Base-by-base conservation (phyloP, 73 alveolate genomes). In the Stentor coeruleus region DNA sequence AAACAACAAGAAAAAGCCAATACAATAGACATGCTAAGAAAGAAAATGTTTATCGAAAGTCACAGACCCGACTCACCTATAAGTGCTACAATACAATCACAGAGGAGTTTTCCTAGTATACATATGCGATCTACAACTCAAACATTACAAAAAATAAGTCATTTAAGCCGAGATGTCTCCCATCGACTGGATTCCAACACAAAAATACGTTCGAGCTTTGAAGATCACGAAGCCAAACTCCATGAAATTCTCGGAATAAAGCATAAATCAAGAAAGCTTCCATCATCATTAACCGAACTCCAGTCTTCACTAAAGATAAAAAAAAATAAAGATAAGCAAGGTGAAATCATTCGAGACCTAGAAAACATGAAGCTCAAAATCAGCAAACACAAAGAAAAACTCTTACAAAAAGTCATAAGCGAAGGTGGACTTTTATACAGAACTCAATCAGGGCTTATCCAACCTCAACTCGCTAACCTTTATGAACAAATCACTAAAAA, bases 381-480 rank as follows among this genome's bases (percentile, higher is more conserved):
- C 6, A 49, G 20, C 20, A 49, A 49, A 49, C 6, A 49, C 66
- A 49, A 49, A 11, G 66, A 49, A 49, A 49, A 49, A 20, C 20
- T 11, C 66, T 49, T 49, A 20, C 6, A 49, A 49, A 49, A 49
- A 49, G 66, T 49, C 66, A 20, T 20, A 49, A 20, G 20, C 6
- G 28, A 49, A 49, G 66, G 66, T 20, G 66, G 66, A 20, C 20
- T 49, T 49, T 20, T 49, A 11, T 49, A 49, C 66, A 49, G 20
- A 49, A 49, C 66, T 49, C 66, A 49, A 49, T 49, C 66, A 49
- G 66, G 66, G 28, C 66, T 49, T 6, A 49, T 49, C 66, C 66
- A 11, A 11, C 66, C 66, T 6, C 66, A 49, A 20, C 66, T 49
- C 28, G 20, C 28, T 49, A 11, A 6, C 6, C 6, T 49, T 6